Percentiles rank a stretch among this genome's conserved stretches.
phyloP scores from a whole-genome alignment of 805 yeast genomes.

The Teunomyces aglyptinius region DNA sequence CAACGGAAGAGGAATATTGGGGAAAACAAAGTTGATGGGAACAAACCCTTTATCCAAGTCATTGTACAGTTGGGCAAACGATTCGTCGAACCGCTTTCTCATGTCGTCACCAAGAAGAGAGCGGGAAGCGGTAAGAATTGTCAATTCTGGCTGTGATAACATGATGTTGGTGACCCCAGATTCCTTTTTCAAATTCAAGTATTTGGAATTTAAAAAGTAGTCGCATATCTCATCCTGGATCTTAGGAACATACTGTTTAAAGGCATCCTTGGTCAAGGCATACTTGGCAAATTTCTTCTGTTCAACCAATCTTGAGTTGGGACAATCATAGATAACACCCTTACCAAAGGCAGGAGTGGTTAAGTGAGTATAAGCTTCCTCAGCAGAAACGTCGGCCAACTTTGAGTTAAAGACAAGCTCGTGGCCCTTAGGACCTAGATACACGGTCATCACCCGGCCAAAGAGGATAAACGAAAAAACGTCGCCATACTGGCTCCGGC shows the following conservation, averaged over 20 bases:
- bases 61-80: slow-evolving; percentile 79
- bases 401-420: slow-evolving; percentile 93
- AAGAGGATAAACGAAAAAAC: slow-evolving; percentile 84
- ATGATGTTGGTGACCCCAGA: slow-evolving; percentile 63
- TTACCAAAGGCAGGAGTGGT: slow-evolving; percentile 97
- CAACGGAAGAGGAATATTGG: slow-evolving; percentile 82
- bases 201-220: slow-evolving; percentile 55
- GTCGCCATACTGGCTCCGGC: slow-evolving; percentile 84
- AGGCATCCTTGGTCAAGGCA: slow-evolving; percentile 82
- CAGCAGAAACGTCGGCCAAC: slow-evolving; percentile 87
- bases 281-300: slow-evolving; percentile 94
- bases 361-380: slow-evolving; percentile 89
- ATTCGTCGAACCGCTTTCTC: slow-evolving; percentile 74
- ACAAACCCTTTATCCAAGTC: slow-evolving; percentile 96
- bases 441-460: slow-evolving; percentile 93
- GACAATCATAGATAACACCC: slow-evolving; percentile 96
- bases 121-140: slow-evolving; percentile 93
- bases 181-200: slow-evolving; percentile 39
- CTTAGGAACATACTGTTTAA: slow-evolving; percentile 80
- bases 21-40: slow-evolving; percentile 92
- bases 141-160: slow-evolving; percentile 87
- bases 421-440: slow-evolving; percentile 95
- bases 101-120: slow-evolving; percentile 87
- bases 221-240: slow-evolving; percentile 71
- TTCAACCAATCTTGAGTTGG: slow-evolving; percentile 90